phyloP scores from a whole-genome alignment of 306 rosid genomes.

The Erythrophleum fordii region DNA sequence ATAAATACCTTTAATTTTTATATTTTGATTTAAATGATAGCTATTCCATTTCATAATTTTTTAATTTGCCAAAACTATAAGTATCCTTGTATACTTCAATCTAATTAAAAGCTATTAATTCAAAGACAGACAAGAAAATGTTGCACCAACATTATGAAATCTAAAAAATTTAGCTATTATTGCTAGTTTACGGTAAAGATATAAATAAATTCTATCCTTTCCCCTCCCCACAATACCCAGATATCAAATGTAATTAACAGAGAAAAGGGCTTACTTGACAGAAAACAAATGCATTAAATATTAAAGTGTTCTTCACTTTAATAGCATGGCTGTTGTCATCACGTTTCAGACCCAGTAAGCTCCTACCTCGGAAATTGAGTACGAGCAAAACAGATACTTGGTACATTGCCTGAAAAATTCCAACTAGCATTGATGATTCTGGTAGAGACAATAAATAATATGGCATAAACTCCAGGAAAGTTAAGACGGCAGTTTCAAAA shows the following conservation, averaged over 20 bases:
- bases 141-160: not conserved
- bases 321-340: conserved; percentile 39
- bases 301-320: conserved; percentile 82
- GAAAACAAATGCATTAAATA: conserved; percentile 92
- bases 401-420: conserved; percentile 70
- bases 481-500: not conserved
- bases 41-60: not conserved
- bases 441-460: conserved; percentile 18
- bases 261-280: conserved; percentile 73
- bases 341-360: conserved; percentile 52
- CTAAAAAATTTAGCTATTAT: not conserved
- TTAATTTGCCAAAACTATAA: not conserved
- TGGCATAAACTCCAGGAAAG: not conserved
- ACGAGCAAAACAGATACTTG: conserved; percentile 80
- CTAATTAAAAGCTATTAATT: not conserved
- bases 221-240: not conserved
- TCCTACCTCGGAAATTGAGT: conserved; percentile 70
- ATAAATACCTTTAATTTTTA: not conserved
- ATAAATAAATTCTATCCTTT: not conserved
- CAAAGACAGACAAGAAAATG: not conserved
- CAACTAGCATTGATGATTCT: conserved; percentile 14
- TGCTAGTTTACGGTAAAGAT: not conserved
- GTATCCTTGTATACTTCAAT: not conserved
- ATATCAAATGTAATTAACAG: conserved; percentile 1
- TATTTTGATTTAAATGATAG: not conserved